Conservation (phyloP, 192 early-diverging fungal genomes). For the Gaertneriomyces semiglobifer region DNA sequence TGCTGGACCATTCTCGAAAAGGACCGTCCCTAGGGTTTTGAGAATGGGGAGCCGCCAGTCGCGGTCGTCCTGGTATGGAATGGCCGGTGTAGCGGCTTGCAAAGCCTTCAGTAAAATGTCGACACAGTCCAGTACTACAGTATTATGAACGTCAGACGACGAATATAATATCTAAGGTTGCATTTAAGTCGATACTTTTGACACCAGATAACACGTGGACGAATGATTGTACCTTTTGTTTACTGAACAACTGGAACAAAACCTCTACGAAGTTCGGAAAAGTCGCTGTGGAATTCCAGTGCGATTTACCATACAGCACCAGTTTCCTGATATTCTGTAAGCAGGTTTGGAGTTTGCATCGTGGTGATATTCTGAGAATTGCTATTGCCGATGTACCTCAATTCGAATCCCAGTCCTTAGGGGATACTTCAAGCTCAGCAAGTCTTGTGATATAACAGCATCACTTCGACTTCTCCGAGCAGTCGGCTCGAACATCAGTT, state of each 20-base stretch:
- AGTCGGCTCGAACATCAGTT: too few species aligned
- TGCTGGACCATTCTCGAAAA: slow-evolving; percentile 26
- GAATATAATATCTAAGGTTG: neutral
- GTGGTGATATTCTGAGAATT: too few species aligned
- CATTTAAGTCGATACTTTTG: neutral
- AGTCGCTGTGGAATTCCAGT: neutral
- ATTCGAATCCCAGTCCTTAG: neutral
- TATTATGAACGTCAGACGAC: neutral
- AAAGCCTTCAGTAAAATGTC: slow-evolving; percentile 1
- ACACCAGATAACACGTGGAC: neutral
- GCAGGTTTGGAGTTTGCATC: too few species aligned
- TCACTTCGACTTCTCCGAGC: too few species aligned
- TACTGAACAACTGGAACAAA: slow-evolving; percentile 25
- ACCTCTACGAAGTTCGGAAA: slow-evolving; percentile 6
- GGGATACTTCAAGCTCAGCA: neutral
- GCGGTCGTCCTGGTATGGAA: neutral
- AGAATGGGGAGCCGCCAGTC: slow-evolving; percentile 1
- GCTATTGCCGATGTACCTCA: neutral
- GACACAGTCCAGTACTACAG: slow-evolving; percentile 13
- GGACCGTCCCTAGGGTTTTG: slow-evolving; percentile 16
- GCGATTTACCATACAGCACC: slow-evolving; percentile 2
- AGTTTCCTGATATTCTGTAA: neutral
- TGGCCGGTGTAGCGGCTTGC: neutral
- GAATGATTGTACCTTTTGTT: slow-evolving; percentile 25
- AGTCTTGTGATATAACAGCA: too few species aligned